Evolutionary conservation across 495 filamentous ascomycete species (phyloP), one percentile per base, ranked within the genome.

Genomic region (Pseudevernia furfuracea): DNA sequence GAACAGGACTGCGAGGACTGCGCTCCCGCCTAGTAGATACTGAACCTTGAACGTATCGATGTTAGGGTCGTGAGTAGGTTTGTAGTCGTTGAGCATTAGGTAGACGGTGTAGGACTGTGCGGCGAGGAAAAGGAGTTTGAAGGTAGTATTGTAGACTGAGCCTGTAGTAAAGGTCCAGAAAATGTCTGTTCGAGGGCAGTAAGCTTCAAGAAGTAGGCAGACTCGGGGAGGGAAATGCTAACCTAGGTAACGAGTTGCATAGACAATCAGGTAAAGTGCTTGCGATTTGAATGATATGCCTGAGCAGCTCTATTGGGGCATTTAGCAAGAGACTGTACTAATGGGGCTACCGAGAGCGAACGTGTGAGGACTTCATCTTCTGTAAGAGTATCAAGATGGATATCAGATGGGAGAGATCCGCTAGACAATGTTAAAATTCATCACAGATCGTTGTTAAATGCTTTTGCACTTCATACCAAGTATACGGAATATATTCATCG

Each of bases 281-380:
- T 98, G 94, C 60, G 94, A 96, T 75, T 97, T 97, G 82, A 97
- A 96, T 8, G 94, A 97, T 76, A 98, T 89, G 66, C 94, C 94
- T 17, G 93, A 87, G 71, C 92, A 96, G 80, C 91, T 96, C 94
- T 98, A 79, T 44, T 23, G 59, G 57, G 37, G 62, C 70, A 46
- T 38, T 61, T 52, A 60, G 60, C 39, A 39, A 36, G 59, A 36
- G 44, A 25, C 21, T 21, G 0, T 23, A 11, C 23, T 28, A 46
- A 37, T 48, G 52, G 21, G 19, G 14, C 10, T 12, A 39, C 11
- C 12, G 14, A 28, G 37, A 49, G 53, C 62, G 62, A 80, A 97
- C 93, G 74, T 88, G 93, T 41, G 92, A 88, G 69, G 86, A 86
- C 70, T 85, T 86, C 89, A 98, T 98, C 81, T 98, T 98, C 71